Conservation (phyloP, 345 rosid genomes). For the Brassica incana region DNA sequence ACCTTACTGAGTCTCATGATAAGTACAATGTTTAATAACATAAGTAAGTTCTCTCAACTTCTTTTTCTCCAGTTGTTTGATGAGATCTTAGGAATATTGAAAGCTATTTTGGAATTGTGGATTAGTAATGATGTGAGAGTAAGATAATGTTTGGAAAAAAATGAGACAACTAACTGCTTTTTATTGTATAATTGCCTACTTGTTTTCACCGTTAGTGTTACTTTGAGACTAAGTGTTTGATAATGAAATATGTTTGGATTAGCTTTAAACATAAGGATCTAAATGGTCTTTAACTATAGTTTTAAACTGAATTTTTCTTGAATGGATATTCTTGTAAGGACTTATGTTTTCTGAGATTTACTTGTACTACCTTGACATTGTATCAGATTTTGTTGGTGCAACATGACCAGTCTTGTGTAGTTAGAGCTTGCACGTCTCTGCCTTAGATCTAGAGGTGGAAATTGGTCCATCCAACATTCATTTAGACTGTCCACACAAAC, state of each 20-base stretch:
- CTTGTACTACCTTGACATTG: too few relatives aligned
- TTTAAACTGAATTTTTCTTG: neutral
- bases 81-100: too few relatives aligned
- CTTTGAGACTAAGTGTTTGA: neutral
- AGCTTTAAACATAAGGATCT: neutral
- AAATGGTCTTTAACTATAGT: neutral
- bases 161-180: too few relatives aligned
- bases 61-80: too few relatives aligned
- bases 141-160: too few relatives aligned
- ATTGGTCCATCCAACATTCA: too few relatives aligned
- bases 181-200: neutral
- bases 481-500: too few relatives aligned
- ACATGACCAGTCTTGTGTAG: neutral
- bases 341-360: neutral
- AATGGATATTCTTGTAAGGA: neutral
- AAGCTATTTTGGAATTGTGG: too few relatives aligned
- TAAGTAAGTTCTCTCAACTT: neutral
- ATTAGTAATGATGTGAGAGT: too few relatives aligned
- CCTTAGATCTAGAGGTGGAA: neutral
- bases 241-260: neutral
- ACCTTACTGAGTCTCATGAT: neutral
- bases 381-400: neutral
- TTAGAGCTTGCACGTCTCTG: neutral
- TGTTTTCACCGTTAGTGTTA: neutral
- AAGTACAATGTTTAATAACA: neutral